A percentile compares a stretch with the other conserved stretches of the same genome.
Evolutionary conservation across 345 rosid species (phyloP).

Genomic region (Lagerstroemia speciosa): DNA sequence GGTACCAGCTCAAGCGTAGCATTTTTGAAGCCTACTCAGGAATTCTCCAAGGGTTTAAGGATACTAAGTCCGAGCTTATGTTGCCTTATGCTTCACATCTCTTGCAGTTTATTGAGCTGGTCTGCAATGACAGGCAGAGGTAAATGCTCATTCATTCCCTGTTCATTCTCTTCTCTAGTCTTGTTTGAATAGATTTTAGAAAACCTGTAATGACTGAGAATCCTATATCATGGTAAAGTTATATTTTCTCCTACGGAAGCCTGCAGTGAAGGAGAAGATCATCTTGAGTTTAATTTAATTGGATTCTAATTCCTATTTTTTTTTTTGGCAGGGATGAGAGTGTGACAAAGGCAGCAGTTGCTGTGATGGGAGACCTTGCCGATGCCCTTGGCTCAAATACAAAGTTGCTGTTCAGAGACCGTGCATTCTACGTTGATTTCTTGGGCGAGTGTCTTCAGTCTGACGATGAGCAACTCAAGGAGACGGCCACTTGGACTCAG

Average conservation of each 20-base stretch:
- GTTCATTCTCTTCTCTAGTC: not conserved
- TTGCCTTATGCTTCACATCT: conserved; percentile 76
- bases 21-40: conserved; percentile 93
- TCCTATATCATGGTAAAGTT: not conserved
- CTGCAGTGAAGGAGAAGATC: not conserved
- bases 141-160: not conserved
- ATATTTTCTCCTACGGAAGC: not conserved
- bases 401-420: conserved; percentile 55
- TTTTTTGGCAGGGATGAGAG: conserved; percentile 56
- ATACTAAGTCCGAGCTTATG: conserved; percentile 67
- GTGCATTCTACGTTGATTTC: conserved; percentile 48
- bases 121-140: conserved; percentile 66
- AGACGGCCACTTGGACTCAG: conserved; percentile 79
- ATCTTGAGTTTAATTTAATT: not conserved
- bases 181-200: not conserved
- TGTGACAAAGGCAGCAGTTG: conserved; percentile 83
- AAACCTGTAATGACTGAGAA: not conserved
- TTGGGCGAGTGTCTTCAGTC: conserved; percentile 69
- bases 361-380: conserved; percentile 92
- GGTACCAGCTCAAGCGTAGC: conserved; percentile 73
- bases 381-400: conserved; percentile 72
- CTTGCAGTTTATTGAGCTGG: conserved; percentile 67
- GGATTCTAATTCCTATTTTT: not conserved
- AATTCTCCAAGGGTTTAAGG: conserved; percentile 89
- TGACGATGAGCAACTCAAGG: conserved; percentile 78